Evolutionary conservation across 2,329 filamentous ascomycete genomes (phyloP).

Genomic region (Botrytis medusae): DNA sequence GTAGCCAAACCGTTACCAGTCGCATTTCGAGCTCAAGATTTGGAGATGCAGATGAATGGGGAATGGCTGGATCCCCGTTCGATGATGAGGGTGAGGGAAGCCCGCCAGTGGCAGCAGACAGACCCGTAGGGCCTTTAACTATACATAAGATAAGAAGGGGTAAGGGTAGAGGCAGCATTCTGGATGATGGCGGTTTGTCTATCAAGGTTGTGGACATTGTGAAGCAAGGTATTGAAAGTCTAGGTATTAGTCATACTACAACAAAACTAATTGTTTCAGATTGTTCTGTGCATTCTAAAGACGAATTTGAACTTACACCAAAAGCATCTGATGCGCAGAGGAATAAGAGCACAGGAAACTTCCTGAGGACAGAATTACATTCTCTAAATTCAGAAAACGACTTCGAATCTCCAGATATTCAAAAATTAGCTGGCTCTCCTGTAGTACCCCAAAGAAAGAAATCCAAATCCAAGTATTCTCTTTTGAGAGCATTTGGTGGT

Average conservation of each 20-base stretch:
- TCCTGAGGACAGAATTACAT: constrained; percentile 35
- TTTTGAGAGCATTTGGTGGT: constrained; percentile 35
- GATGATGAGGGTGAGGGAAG: constrained; percentile 33
- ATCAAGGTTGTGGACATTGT: constrained; percentile 12
- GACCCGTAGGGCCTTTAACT: constrained; percentile 38
- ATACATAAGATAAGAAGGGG: constrained; percentile 32
- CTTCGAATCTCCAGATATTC: constrained; percentile 18
- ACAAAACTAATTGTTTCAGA: constrained; percentile 1
- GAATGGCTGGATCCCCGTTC: constrained; percentile 29
- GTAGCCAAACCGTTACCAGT: constrained; percentile 38
- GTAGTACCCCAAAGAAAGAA: constrained; percentile 30
- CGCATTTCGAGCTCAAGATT: constrained; percentile 30
- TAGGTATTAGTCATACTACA: too few relatives aligned
- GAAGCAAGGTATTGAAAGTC: background rate
- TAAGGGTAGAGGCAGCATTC: constrained; percentile 29
- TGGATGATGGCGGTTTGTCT: constrained; percentile 29
- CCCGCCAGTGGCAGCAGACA: constrained; percentile 32
- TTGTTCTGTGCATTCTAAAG: background rate
- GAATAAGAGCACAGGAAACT: constrained; percentile 33
- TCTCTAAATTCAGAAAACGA: constrained; percentile 26
- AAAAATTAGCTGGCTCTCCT: constrained; percentile 18
- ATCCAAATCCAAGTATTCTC: constrained; percentile 38
- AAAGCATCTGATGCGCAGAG: constrained; percentile 30
- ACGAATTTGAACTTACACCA: constrained; percentile 28
- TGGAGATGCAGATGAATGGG: constrained; percentile 25